These are phyloP conservation scores for Colletotrichum sp. DNA, from an alignment of 2,329 filamentous ascomycete genomes.

Conservation along the genomic window DNA sequence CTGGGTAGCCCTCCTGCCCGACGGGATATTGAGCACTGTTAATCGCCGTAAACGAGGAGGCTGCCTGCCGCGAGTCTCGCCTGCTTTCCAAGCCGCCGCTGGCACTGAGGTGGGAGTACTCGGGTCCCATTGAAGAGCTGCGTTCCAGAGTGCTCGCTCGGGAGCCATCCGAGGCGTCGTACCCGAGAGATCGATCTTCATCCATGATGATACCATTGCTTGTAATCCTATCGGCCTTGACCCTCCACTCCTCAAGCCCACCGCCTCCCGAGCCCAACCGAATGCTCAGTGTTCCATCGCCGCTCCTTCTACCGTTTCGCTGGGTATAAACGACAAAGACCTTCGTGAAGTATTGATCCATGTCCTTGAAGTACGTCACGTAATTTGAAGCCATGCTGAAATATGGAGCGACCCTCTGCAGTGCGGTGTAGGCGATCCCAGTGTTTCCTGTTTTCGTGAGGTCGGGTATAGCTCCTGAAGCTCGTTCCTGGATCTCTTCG, in stretches of 20 bases:
- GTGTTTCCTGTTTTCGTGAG: slow-evolving; percentile 46
- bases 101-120: slow-evolving; percentile 20
- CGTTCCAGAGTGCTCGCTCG: slow-evolving; percentile 35
- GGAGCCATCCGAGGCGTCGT: slow-evolving; percentile 28
- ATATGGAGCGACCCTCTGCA: slow-evolving; percentile 55
- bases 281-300: slow-evolving; percentile 41
- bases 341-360: slow-evolving; percentile 56
- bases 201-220: slow-evolving; percentile 47
- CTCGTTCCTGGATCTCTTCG: slow-evolving; percentile 34
- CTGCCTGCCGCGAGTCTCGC: slow-evolving; percentile 26
- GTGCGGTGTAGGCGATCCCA: slow-evolving; percentile 51
- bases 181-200: slow-evolving; percentile 28
- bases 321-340: slow-evolving; percentile 43
- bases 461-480: slow-evolving; percentile 26
- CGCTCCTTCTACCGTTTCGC: slow-evolving; percentile 28
- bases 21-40: slow-evolving; percentile 26
- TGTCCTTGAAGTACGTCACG: slow-evolving; percentile 55
- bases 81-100: slow-evolving; percentile 4
- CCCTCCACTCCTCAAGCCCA: slow-evolving; percentile 60
- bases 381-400: slow-evolving; percentile 64
- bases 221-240: slow-evolving; percentile 41
- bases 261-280: slow-evolving; percentile 49
- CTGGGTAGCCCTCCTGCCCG: background rate
- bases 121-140: slow-evolving; percentile 29
- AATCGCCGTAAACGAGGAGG: slow-evolving; percentile 43